Evolutionary conservation across 345 rosid species (phyloP).

Genomic region (Dovyalis caffra): DNA sequence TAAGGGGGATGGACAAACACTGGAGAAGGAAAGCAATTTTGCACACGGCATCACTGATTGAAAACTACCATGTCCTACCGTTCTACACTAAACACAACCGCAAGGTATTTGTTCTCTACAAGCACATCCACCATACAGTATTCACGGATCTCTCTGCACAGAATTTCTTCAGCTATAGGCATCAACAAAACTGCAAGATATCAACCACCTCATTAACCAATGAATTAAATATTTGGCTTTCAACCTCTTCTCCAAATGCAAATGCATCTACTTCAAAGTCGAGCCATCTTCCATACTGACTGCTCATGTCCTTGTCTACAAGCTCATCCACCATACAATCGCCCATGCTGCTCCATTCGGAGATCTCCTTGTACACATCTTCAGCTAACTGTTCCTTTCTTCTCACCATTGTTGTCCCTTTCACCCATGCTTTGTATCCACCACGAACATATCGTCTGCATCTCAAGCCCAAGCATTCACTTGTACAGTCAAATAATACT

Average conservation of each 20-base stretch:
- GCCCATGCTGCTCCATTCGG: slow-evolving; percentile 59
- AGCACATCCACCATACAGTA: not conserved
- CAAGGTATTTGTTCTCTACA: not conserved
- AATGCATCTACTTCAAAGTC: slow-evolving; percentile 70
- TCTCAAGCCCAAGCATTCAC: slow-evolving; percentile 63
- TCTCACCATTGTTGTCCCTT: slow-evolving; percentile 50
- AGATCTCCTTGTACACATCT: slow-evolving; percentile 71
- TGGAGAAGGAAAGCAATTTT: not conserved
- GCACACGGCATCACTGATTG: too few species aligned
- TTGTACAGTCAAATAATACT: slow-evolving; percentile 65
- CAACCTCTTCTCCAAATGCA: slow-evolving; percentile 56
- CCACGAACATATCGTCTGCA: slow-evolving; percentile 51
- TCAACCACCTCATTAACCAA: slow-evolving; percentile 72
- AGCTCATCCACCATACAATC: slow-evolving; percentile 90
- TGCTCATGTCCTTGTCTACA: slow-evolving; percentile 90
- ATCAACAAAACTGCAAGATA: slow-evolving; percentile 30
- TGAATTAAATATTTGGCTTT: slow-evolving; percentile 46
- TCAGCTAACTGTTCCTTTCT: slow-evolving; percentile 59
- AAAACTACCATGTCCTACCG: too few species aligned
- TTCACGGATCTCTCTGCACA: not conserved
- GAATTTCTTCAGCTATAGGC: not conserved
- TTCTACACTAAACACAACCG: not conserved
- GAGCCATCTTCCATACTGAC: slow-evolving; percentile 74
- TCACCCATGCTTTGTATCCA: slow-evolving; percentile 52
- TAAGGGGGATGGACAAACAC: not conserved